Evolutionary conservation across 1,284 basidiomycete genomes (phyloP).

Genomic region (Tremellales sp.): DNA sequence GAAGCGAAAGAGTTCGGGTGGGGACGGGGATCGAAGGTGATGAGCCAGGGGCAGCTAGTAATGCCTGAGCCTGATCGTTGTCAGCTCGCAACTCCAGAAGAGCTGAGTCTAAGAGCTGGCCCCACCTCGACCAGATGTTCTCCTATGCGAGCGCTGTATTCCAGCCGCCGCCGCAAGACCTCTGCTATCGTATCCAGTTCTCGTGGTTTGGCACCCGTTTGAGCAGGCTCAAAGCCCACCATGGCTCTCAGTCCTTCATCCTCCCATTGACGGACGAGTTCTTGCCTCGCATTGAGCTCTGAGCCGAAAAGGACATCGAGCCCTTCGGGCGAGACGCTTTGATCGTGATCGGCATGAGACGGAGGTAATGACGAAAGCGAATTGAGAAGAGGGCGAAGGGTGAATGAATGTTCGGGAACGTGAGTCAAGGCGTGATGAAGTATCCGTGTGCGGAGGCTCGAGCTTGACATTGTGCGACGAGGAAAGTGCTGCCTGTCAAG

Average conservation of each 20-base stretch:
- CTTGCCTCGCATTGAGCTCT: constrained; percentile 14
- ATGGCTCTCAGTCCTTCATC: constrained; percentile 23
- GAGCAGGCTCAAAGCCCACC: constrained; percentile 3
- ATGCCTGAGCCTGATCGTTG: constrained; percentile 32
- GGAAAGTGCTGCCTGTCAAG: neutral
- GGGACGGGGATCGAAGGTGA: constrained; percentile 33
- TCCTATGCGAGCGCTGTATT: constrained; percentile 28
- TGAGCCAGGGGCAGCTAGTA: constrained; percentile 27
- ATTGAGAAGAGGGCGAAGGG: constrained; percentile 30
- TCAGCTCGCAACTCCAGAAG: neutral
- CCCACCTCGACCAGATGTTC: constrained; percentile 42
- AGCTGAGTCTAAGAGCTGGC: neutral
- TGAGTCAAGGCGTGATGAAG: constrained; percentile 28
- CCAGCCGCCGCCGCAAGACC: constrained; percentile 22
- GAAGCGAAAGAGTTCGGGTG: constrained; percentile 4
- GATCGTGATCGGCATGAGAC: constrained; percentile 8
- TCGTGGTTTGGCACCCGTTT: neutral
- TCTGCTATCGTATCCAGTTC: constrained; percentile 6
- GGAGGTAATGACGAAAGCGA: constrained; percentile 18
- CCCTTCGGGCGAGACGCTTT: constrained; percentile 6
- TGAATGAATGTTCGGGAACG: constrained; percentile 34
- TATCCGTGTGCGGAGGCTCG: constrained; percentile 25
- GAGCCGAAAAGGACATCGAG: constrained; percentile 41
- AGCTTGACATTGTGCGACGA: constrained; percentile 6
- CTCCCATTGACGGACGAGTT: constrained; percentile 33